Evolutionary conservation across 768 basidiomycete genomes (phyloP).

Genomic region (Postia placenta): DNA sequence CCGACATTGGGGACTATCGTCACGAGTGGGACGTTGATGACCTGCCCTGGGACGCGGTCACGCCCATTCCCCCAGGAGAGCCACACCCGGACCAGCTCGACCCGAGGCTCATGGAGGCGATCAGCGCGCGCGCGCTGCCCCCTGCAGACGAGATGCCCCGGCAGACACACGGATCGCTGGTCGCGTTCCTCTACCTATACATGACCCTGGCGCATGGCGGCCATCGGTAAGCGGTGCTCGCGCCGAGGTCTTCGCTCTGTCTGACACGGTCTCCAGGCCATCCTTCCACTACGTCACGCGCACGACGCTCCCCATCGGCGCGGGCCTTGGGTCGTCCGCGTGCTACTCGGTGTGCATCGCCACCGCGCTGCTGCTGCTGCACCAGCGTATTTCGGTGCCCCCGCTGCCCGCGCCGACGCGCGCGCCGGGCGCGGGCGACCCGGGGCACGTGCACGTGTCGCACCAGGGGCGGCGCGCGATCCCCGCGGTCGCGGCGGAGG

Average conservation of each 20-base stretch:
- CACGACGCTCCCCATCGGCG: slow-evolving; percentile 87
- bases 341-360: slow-evolving; percentile 89
- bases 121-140: slow-evolving; percentile 43
- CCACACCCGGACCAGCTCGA: slow-evolving; percentile 66
- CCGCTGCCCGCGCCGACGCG: slow-evolving; percentile 40
- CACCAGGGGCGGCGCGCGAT: slow-evolving; percentile 64
- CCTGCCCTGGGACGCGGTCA: slow-evolving; percentile 76
- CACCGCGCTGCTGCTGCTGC: slow-evolving; percentile 70
- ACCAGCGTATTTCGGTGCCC: slow-evolving; percentile 60
- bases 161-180: slow-evolving; percentile 40
- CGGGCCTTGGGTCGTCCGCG: slow-evolving; percentile 95
- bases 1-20: slow-evolving; percentile 73
- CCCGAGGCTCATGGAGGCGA: slow-evolving; percentile 63
- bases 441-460: slow-evolving; percentile 55
- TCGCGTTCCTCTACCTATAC: slow-evolving; percentile 92
- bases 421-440: slow-evolving; percentile 24
- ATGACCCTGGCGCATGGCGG: slow-evolving; percentile 61
- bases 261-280: slow-evolving; percentile 36
- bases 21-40: slow-evolving; percentile 74
- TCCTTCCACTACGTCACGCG: slow-evolving; percentile 78
- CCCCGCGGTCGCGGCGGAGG: slow-evolving; percentile 57
- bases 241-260: slow-evolving; percentile 34
- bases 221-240: slow-evolving; percentile 27
- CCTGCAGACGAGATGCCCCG: slow-evolving; percentile 23
- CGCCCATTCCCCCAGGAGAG: slow-evolving; percentile 42